Conservation (phyloP, 805 yeast species). For the Nakazawaea ernobii region DNA sequence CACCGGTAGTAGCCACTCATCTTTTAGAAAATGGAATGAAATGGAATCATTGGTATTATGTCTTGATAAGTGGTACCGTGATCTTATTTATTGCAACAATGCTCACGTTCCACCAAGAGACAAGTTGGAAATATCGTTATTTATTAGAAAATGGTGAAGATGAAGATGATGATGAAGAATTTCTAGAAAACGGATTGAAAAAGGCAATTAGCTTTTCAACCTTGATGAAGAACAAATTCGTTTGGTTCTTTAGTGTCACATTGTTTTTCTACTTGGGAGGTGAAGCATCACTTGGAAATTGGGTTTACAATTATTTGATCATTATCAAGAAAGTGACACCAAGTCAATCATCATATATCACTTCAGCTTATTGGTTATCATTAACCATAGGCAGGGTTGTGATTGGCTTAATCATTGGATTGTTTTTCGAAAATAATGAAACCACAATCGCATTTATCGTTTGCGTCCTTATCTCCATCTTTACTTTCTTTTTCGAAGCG, state of each 20-base stretch:
- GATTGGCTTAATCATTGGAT: slow-evolving; percentile 43
- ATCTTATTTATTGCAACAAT: slow-evolving; percentile 21
- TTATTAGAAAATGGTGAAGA: slow-evolving; percentile 1
- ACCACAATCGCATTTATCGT: slow-evolving; percentile 37
- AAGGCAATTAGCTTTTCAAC: slow-evolving; percentile 14
- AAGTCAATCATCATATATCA: slow-evolving; percentile 36
- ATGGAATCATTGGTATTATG: slow-evolving; percentile 43
- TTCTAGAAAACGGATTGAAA: slow-evolving; percentile 7
- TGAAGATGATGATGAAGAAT: neutral
- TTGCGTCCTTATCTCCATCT: slow-evolving; percentile 27
- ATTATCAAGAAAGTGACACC: slow-evolving; percentile 34
- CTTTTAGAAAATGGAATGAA: slow-evolving; percentile 30
- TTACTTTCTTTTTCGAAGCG: slow-evolving; percentile 28
- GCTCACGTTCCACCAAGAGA: slow-evolving; percentile 34
- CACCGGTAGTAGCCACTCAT: slow-evolving; percentile 40
- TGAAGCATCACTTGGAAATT: slow-evolving; percentile 48
- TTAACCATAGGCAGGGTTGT: slow-evolving; percentile 42
- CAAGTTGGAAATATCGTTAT: slow-evolving; percentile 38
- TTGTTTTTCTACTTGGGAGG: slow-evolving; percentile 47
- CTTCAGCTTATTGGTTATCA: slow-evolving; percentile 47
- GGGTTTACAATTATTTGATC: slow-evolving; percentile 44
- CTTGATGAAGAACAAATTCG: slow-evolving; percentile 27
- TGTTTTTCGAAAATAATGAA: slow-evolving; percentile 31
- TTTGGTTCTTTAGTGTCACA: slow-evolving; percentile 36
- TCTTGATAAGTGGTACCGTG: slow-evolving; percentile 27